These are phyloP conservation scores for Anacardium occidentale DNA, from an alignment of 345 rosid species.

Conservation along the genomic window DNA sequence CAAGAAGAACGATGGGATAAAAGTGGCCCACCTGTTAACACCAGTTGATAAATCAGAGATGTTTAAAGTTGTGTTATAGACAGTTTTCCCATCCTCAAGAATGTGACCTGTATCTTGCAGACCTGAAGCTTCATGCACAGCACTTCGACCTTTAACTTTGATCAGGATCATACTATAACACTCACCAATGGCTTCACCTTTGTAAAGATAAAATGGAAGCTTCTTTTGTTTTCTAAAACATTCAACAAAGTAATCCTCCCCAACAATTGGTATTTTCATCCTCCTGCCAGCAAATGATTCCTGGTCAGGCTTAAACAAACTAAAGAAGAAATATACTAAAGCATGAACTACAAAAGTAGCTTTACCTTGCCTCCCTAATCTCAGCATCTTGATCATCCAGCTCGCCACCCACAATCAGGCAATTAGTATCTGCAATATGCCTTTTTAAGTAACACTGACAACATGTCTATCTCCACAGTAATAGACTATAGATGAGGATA, in stretches of 20 bases:
- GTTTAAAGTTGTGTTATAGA: conserved; percentile 90
- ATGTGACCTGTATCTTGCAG: conserved; percentile 91
- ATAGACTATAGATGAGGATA: neutral
- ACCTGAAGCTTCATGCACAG: conserved; percentile 94
- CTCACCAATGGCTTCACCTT: conserved; percentile 69
- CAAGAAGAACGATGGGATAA: conserved; percentile 15
- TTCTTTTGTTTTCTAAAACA: conserved; percentile 72
- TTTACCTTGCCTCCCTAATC: conserved; percentile 81
- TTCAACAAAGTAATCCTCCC: conserved; percentile 82
- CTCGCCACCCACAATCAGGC: conserved; percentile 71
- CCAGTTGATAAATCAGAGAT: conserved; percentile 95
- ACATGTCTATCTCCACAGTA: neutral
- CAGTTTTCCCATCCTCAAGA: conserved; percentile 81
- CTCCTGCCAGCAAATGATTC: conserved; percentile 52
- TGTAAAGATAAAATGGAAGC: conserved; percentile 75
- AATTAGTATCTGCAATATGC: conserved; percentile 66
- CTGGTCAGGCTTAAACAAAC: conserved; percentile 11
- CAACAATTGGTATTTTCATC: conserved; percentile 79
- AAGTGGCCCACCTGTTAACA: conserved; percentile 59
- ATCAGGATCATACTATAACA: conserved; percentile 65
- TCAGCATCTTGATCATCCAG: conserved; percentile 55
- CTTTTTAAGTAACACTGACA: conserved; percentile 14
- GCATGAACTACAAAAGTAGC: conserved; percentile 18
- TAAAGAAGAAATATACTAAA: conserved; percentile 18
- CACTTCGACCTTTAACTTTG: conserved; percentile 91